Conservation (phyloP, 257 asterid genomes). For the Nicotiana knightiana region DNA sequence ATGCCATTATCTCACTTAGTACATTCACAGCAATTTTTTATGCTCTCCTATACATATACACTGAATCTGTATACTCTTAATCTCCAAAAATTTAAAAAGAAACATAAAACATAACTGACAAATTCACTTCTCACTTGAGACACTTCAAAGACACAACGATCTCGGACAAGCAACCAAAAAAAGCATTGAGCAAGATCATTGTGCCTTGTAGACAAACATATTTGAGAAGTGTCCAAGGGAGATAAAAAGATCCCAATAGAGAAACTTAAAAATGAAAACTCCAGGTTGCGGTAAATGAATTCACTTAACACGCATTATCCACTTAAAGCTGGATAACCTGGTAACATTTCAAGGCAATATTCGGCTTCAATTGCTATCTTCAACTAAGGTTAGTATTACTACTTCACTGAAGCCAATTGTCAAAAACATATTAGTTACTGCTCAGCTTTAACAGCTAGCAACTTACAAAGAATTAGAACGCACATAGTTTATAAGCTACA, state of each 20-base stretch:
- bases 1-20: background rate
- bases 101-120: background rate
- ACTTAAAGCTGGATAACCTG: background rate
- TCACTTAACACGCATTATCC: background rate
- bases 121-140: background rate
- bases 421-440: background rate
- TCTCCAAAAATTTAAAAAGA: background rate
- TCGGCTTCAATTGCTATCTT: background rate
- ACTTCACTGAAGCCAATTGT: background rate
- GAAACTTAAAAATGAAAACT: background rate
- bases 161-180: slow-evolving; percentile 6
- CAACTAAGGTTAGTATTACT: background rate
- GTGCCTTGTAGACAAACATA: slow-evolving; percentile 11
- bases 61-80: background rate
- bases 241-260: background rate
- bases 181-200: background rate
- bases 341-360: slow-evolving; percentile 1
- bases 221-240: background rate
- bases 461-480: background rate
- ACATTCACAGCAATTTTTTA: background rate
- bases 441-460: background rate
- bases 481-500: background rate
- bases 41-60: background rate
- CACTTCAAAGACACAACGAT: background rate
- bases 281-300: background rate